Conservation (phyloP, 176 grass and related monocot genomes). For the Tillandsia leiboldiana region DNA sequence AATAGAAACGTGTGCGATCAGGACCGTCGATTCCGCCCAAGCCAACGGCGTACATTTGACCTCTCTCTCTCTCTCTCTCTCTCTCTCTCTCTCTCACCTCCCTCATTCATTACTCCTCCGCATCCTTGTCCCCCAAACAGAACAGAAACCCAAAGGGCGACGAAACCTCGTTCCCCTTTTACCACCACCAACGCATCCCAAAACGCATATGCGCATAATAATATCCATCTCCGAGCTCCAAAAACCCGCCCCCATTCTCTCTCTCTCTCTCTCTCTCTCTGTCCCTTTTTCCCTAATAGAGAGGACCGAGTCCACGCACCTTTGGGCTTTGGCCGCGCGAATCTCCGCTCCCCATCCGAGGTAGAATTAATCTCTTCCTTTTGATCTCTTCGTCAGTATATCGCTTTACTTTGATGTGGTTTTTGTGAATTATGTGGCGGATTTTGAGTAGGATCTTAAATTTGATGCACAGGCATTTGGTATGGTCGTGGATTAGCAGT, state of each 20-base stretch:
- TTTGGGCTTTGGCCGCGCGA: not conserved
- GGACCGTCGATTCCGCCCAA: not conserved
- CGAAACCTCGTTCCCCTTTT: not conserved
- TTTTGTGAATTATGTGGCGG: not conserved
- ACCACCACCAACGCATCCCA: not conserved
- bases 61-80: not conserved
- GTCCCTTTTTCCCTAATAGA: not conserved
- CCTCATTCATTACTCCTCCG: not conserved
- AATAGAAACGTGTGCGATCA: not conserved
- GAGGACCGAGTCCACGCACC: not conserved
- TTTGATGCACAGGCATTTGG: not conserved
- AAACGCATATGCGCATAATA: slow-evolving; percentile 5
- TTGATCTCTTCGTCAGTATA: not conserved
- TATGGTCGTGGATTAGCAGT: not conserved
- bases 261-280: slow-evolving; percentile 3
- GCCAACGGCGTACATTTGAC: not conserved
- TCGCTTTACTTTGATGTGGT: not conserved
- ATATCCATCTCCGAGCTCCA: not conserved
- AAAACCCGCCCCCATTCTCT: not conserved
- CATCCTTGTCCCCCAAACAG: not conserved
- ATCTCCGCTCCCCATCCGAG: not conserved
- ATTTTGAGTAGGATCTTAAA: not conserved
- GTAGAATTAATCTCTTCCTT: not conserved
- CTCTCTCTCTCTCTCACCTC: too few species aligned
- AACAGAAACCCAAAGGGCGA: not conserved